Evolutionary conservation across 73 alveolate genomes (phyloP).

Genomic region (Paramecium biaurelia): DNA sequence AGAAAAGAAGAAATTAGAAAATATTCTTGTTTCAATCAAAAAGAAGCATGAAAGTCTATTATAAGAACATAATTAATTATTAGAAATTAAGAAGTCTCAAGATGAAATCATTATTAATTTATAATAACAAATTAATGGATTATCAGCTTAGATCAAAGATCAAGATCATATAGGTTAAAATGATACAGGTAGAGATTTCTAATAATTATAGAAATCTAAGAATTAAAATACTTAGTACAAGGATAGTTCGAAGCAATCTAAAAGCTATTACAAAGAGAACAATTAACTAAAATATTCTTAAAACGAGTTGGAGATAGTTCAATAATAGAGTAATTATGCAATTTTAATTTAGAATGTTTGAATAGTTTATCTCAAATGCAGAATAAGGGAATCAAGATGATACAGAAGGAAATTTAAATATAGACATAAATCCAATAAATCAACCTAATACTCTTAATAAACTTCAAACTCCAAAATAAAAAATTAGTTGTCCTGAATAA

Average conservation of each 20-base stretch:
- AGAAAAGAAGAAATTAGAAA: conserved; percentile 26
- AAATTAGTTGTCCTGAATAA: background rate
- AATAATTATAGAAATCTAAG: background rate
- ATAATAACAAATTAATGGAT: background rate
- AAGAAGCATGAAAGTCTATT: background rate
- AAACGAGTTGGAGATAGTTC: conserved; percentile 53
- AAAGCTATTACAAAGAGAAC: conserved; percentile 25
- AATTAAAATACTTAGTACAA: background rate
- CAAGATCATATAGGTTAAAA: background rate
- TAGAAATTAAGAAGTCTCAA: background rate
- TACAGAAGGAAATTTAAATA: conserved; percentile 1
- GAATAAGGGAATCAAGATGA: conserved; percentile 21
- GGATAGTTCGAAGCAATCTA: conserved; percentile 40
- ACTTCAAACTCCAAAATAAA: background rate
- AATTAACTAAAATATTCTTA: conserved; percentile 19
- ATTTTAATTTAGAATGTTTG: conserved; percentile 19
- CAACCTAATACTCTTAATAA: background rate
- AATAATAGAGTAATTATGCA: background rate
- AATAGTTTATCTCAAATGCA: conserved; percentile 11
- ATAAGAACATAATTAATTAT: background rate
- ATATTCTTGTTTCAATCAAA: background rate
- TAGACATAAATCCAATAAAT: background rate
- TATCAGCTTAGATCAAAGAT: background rate
- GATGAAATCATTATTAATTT: background rate
- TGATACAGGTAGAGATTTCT: background rate